A percentile compares a stretch with the other conserved stretches of the same genome.
Conservation (phyloP, 75 land plant species). For the Gnetum montanum region DNA sequence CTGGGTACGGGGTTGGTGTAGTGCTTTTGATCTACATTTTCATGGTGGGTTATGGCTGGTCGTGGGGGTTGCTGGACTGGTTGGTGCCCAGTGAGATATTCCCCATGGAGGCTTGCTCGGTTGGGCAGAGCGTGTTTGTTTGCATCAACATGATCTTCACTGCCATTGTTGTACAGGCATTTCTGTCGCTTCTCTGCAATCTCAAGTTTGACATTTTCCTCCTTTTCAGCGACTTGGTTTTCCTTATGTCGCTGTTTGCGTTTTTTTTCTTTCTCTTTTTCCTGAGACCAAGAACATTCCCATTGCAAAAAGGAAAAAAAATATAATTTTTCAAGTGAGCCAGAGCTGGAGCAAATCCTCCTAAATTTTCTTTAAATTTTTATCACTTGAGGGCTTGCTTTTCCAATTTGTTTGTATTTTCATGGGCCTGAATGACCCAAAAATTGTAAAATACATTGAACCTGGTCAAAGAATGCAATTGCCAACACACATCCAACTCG, state of each 20-base stretch:
- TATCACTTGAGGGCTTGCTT: no score
- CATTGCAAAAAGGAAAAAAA: slow-evolving; percentile 55
- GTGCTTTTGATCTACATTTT: slow-evolving; percentile 49
- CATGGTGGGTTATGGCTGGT: slow-evolving; percentile 71
- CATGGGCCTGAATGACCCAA: no score
- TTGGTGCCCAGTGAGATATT: slow-evolving; percentile 86
- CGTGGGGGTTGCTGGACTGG: slow-evolving; percentile 95
- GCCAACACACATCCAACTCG: no score
- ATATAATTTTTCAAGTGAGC: no score
- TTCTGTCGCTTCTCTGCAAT: slow-evolving; percentile 56
- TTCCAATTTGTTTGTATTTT: no score
- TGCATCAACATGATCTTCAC: slow-evolving; percentile 82
- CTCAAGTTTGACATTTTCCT: slow-evolving; percentile 68
- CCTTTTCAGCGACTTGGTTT: slow-evolving; percentile 33
- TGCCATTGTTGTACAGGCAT: slow-evolving; percentile 68
- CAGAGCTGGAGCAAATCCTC: no score
- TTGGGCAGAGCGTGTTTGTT: slow-evolving; percentile 76
- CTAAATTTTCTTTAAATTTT: no score
- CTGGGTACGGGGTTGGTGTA: slow-evolving; percentile 26
- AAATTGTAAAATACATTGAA: no score
- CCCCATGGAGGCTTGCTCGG: slow-evolving; percentile 80
- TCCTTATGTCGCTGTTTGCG: slow-evolving; percentile 51
- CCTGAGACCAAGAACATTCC: slow-evolving; percentile 93
- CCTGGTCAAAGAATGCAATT: no score
- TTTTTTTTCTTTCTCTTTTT: slow-evolving; percentile 44